Evolutionary conservation across 768 basidiomycete species (phyloP).

Genomic region (Tylopilus rubrobrunneus): DNA sequence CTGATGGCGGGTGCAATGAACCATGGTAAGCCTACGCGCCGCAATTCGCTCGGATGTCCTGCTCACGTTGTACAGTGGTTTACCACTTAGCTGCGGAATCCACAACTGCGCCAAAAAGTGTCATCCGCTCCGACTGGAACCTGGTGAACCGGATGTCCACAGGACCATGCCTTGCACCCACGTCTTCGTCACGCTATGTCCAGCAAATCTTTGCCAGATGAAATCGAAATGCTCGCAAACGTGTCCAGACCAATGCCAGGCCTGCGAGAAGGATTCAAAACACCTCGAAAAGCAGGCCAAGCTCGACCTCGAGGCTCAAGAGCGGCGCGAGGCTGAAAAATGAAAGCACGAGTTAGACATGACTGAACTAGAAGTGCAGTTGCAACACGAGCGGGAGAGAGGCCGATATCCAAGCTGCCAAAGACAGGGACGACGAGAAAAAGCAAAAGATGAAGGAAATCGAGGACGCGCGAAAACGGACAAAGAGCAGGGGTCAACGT

Average conservation of each 20-base stretch:
- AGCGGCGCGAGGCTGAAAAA: constrained; percentile 44
- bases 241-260: constrained; percentile 35
- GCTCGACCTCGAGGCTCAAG: constrained; percentile 39
- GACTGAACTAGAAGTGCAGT: constrained; percentile 8
- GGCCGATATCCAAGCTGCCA: constrained; percentile 7
- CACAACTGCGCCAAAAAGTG: constrained; percentile 61
- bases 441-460: constrained; percentile 8
- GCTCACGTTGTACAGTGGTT: constrained; percentile 36
- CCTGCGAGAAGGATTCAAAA: constrained; percentile 45
- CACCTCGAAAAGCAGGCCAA: constrained; percentile 38
- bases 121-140: constrained; percentile 52
- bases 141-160: constrained; percentile 30
- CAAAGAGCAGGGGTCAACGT: background rate
- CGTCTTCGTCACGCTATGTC: constrained; percentile 38
- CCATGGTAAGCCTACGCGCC: constrained; percentile 45
- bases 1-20: constrained; percentile 60
- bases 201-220: constrained; percentile 38
- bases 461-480: constrained; percentile 8
- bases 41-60: background rate
- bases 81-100: constrained; percentile 43
- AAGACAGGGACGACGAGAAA: constrained; percentile 13
- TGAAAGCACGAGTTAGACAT: constrained; percentile 33
- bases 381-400: constrained; percentile 7
- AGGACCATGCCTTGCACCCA: constrained; percentile 39
- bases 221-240: constrained; percentile 42